phyloP scores from a whole-genome alignment of 768 basidiomycete species.

The Rhodotorula kratochvilovae region DNA sequence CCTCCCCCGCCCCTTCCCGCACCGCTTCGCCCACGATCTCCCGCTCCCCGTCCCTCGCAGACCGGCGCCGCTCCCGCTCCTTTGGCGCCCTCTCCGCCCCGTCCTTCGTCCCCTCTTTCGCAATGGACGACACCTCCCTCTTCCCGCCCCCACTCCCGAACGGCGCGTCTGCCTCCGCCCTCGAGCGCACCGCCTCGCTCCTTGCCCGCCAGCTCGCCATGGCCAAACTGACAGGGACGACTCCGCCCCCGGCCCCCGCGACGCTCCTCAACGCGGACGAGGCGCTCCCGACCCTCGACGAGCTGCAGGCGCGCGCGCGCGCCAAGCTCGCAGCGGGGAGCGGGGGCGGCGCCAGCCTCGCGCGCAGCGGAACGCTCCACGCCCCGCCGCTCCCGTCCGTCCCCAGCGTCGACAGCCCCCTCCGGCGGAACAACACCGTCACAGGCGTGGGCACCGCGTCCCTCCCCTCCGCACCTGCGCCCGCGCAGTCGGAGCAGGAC shows the following conservation, averaged over 20 bases:
- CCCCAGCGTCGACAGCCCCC: not conserved
- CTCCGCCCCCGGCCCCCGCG: constrained; percentile 13
- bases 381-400: not conserved
- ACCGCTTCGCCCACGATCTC: constrained; percentile 2
- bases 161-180: not conserved
- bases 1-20: not conserved
- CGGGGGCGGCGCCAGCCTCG: not conserved
- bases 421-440: constrained; percentile 24
- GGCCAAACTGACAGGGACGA: constrained; percentile 40
- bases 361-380: constrained; percentile 18
- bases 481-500: not conserved
- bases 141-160: not conserved
- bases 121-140: constrained; percentile 8
- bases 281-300: constrained; percentile 34
- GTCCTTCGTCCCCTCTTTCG: not conserved
- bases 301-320: constrained; percentile 33
- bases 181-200: constrained; percentile 36
- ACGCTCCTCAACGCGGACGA: constrained; percentile 8
- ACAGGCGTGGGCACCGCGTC: constrained; percentile 11
- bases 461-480: not conserved
- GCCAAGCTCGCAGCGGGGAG: constrained; percentile 4
- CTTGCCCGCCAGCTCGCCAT: constrained; percentile 40
- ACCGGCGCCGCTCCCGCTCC: constrained; percentile 3
- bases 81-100: not conserved
- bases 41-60: not conserved